A percentile compares a stretch with the other conserved stretches of the same genome.
phyloP scores from a whole-genome alignment of 129 eudicot genomes.

The Apium graveolens region DNA sequence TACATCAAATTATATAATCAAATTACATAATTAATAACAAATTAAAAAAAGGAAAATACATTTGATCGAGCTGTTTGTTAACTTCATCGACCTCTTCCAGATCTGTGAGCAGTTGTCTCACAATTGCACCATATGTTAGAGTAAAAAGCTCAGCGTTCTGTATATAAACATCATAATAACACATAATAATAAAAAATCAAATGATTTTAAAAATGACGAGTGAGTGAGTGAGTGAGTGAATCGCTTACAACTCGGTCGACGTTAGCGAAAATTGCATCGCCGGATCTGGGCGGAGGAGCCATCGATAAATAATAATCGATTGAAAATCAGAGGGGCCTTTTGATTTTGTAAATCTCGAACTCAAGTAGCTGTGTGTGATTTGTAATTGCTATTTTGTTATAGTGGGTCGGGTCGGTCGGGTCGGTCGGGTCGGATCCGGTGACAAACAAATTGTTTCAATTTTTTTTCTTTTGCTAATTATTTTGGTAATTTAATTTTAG shows the following conservation, averaged over 20 bases:
- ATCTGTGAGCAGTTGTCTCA: constrained; percentile 88
- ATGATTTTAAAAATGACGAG: neutral
- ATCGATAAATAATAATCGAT: neutral
- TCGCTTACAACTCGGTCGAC: constrained; percentile 66
- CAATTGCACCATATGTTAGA: constrained; percentile 86
- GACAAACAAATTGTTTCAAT: too few relatives aligned
- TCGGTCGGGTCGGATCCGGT: too few relatives aligned
- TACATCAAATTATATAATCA: too few relatives aligned
- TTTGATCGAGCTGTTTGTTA: constrained; percentile 96
- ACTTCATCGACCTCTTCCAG: constrained; percentile 98
- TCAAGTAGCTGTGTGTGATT: neutral
- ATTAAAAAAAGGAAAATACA: constrained; percentile 22
- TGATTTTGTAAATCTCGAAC: neutral
- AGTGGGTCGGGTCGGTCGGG: neutral
- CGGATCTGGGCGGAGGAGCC: constrained; percentile 52
- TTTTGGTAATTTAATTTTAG: too few relatives aligned
- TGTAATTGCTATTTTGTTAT: neutral
- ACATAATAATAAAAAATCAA: neutral
- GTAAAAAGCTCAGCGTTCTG: constrained; percentile 93
- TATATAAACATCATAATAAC: neutral
- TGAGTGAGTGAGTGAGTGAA: neutral
- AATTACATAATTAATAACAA: too few relatives aligned
- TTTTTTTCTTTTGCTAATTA: too few relatives aligned
- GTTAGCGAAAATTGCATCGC: constrained; percentile 87
- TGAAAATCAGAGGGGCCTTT: neutral